phyloP scores from a whole-genome alignment of 495 filamentous ascomycete genomes.

The Elasticomyces elasticus region DNA sequence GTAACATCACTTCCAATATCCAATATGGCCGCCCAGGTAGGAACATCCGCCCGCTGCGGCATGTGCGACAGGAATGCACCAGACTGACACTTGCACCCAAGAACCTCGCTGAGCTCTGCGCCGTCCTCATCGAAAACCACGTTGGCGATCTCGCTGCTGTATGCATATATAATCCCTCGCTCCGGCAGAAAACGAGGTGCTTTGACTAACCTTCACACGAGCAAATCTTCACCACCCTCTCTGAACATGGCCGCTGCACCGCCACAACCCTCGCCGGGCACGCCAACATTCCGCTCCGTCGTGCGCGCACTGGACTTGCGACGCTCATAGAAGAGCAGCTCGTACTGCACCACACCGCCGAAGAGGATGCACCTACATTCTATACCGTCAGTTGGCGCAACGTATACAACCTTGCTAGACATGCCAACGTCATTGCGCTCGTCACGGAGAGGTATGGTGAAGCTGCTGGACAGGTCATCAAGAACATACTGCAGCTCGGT shows the following conservation, averaged over 20 bases:
- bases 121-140: conserved; percentile 75
- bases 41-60: background rate
- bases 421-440: conserved; percentile 70
- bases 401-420: conserved; percentile 69
- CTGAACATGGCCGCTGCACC: conserved; percentile 65
- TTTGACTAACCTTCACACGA: conserved; percentile 21
- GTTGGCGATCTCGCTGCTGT: conserved; percentile 87
- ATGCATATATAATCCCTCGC: conserved; percentile 33
- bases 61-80: background rate
- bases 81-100: conserved; percentile 5
- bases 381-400: conserved; percentile 70
- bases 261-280: conserved; percentile 55
- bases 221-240: conserved; percentile 62
- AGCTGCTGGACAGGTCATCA: conserved; percentile 58
- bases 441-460: conserved; percentile 59
- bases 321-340: conserved; percentile 85
- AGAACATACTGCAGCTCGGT: conserved; percentile 64
- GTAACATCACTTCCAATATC: background rate
- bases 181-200: background rate
- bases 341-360: conserved; percentile 57
- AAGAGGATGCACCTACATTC: conserved; percentile 40
- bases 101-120: conserved; percentile 63
- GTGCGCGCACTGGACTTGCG: conserved; percentile 66
- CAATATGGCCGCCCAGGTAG: conserved; percentile 8
- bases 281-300: conserved; percentile 54